Evolutionary conservation across 2,329 filamentous ascomycete genomes (phyloP).

Genomic region (Xylariaceae sp.): DNA sequence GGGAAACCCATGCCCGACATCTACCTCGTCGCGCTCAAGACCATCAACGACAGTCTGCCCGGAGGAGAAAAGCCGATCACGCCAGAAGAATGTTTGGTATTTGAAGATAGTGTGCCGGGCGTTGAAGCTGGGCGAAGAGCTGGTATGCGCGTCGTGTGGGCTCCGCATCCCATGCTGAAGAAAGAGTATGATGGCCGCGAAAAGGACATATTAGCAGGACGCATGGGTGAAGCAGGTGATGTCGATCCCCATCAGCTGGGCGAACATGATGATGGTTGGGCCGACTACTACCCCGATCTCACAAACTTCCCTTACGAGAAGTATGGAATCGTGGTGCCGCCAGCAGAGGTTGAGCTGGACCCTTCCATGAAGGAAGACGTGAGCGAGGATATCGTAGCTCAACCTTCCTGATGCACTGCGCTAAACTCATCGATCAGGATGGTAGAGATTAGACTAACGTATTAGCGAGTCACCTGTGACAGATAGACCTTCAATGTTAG

Average conservation of each 20-base stretch:
- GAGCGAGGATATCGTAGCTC: conserved; percentile 30
- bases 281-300: conserved; percentile 58
- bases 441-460: neutral
- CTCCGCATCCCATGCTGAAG: conserved; percentile 80
- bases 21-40: conserved; percentile 83
- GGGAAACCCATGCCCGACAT: conserved; percentile 97
- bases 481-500: neutral
- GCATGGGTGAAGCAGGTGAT: conserved; percentile 71
- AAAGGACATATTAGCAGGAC: conserved; percentile 81
- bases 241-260: conserved; percentile 63
- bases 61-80: conserved; percentile 68
- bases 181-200: conserved; percentile 79
- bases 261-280: conserved; percentile 66
- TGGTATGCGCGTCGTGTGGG: conserved; percentile 95
- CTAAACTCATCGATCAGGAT: neutral
- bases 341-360: conserved; percentile 51
- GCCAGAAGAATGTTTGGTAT: conserved; percentile 91
- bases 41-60: conserved; percentile 77
- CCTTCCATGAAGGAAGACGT: conserved; percentile 51
- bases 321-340: conserved; percentile 63
- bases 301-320: conserved; percentile 63
- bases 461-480: neutral
- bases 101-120: conserved; percentile 93
- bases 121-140: conserved; percentile 90
- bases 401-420: neutral